phyloP scores from a whole-genome alignment of 2,329 filamentous ascomycete species.

The Hypoxylon sp. region DNA sequence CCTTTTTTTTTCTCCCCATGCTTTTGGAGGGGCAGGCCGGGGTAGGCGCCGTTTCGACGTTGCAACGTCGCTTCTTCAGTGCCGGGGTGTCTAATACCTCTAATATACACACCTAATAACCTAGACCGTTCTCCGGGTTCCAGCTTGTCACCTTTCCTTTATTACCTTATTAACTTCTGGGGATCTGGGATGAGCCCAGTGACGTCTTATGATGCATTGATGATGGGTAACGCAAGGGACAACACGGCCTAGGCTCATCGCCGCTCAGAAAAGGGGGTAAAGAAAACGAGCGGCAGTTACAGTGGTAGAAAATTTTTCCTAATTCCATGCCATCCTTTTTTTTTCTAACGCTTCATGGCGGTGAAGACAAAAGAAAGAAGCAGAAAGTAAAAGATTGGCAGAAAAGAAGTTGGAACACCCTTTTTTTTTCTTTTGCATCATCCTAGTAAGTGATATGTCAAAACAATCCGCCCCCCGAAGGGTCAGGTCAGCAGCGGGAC shows the following conservation, averaged over 20 bases:
- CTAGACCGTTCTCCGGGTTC: constrained; percentile 15
- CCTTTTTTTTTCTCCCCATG: constrained; percentile 19
- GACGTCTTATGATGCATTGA: constrained; percentile 41
- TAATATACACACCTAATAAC: constrained; percentile 26
- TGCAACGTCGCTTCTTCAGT: constrained; percentile 41
- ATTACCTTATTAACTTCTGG: constrained; percentile 19
- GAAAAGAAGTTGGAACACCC: constrained; percentile 10
- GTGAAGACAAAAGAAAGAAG: constrained; percentile 27
- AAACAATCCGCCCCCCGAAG: constrained; percentile 11
- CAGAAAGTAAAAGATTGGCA: constrained; percentile 7
- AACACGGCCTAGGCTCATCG: constrained; percentile 24
- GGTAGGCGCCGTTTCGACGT: constrained; percentile 27
- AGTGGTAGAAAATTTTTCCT: constrained; percentile 21
- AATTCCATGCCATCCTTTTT: constrained; percentile 8
- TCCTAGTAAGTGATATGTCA: constrained; percentile 40
- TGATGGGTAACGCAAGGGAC: constrained; percentile 41
- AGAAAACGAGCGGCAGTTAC: constrained; percentile 25
- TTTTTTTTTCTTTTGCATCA: constrained; percentile 26
- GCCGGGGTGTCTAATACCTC: constrained; percentile 32
- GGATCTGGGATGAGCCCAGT: constrained; percentile 22
- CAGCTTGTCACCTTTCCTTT: constrained; percentile 24
- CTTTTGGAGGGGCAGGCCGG: constrained; percentile 7
- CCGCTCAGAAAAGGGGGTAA: constrained; percentile 31
- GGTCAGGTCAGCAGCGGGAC: constrained; percentile 27
- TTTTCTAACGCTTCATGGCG: constrained; percentile 15